Evolutionary conservation across 177 flowering plant species (phyloP).

Genomic region (Vitis hybrid): DNA sequence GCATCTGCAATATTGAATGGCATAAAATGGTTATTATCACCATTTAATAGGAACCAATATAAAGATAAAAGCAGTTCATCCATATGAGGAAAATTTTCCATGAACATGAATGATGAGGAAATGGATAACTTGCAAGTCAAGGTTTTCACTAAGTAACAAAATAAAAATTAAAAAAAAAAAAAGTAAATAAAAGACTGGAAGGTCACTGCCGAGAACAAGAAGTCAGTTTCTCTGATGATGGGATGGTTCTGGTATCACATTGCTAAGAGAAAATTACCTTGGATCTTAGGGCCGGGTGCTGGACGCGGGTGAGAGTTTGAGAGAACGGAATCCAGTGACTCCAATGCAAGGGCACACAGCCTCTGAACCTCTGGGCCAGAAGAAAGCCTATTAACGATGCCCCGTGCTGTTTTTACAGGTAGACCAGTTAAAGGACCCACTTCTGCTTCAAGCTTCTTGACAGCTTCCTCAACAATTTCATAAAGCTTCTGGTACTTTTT

Average conservation of each 20-base stretch:
- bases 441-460: conserved; percentile 76
- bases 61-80: background rate
- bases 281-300: conserved; percentile 13
- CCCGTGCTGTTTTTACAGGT: conserved; percentile 75
- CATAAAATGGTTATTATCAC: background rate
- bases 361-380: conserved; percentile 85
- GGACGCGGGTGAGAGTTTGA: conserved; percentile 18
- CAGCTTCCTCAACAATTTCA: conserved; percentile 67
- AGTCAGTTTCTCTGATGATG: no score
- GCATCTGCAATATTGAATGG: conserved; percentile 23
- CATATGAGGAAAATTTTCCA: no score
- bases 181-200: no score
- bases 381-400: conserved; percentile 89
- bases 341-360: conserved; percentile 70
- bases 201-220: no score
- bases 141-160: no score
- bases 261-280: conserved; percentile 32
- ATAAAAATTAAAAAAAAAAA: no score
- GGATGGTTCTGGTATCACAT: no score
- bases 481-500: conserved; percentile 47
- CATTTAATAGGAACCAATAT: background rate
- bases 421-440: conserved; percentile 77
- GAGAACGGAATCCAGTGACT: conserved; percentile 50
- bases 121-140: no score
- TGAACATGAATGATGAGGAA: no score